Evolutionary conservation across 164 flowering plant genomes (phyloP), one percentile per base, ranked within the genome.

Genomic region (Vitis rotundifolia): DNA sequence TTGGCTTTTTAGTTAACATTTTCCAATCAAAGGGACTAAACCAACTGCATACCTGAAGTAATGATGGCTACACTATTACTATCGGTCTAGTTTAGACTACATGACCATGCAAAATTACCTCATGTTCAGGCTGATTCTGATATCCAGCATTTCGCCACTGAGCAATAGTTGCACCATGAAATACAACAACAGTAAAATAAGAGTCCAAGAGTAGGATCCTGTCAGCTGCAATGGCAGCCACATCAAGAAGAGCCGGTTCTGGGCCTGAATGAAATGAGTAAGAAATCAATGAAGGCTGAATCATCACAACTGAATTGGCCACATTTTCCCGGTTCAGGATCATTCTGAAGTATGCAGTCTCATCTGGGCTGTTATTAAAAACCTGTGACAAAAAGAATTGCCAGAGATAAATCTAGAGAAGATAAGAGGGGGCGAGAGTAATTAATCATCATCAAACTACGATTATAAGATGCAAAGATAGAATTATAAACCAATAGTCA

Each of bases 311-410:
- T 59, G 98, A 93, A 75, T 95, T 95, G 76, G 91, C 82, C 44
- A 95, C 98, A 81, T 90, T 92, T 77, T 93, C 99, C 69, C 97
- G 77, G 78, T 93, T 89, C 68, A 95, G 79, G 58, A 95, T 87
- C 94, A 93, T 91, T 78, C 98, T 88, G 64, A 88, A 95, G 77
- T 89, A 93, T 22, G 99, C 98, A 62, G 99, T 95, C 82, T 95
- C 99, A 80, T 95, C 99, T 8, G 98, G 99, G 77, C 98, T 95
- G 83, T 95, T 93, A 80, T 91, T 91, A 49, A 93, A 93, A 69
- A 89, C 93, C 93, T 89, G 81, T 16, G 53, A 68, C n/a, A 70
- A 59, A 61, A 9, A 9, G 8, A 66, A 53, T 29, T 59, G 28
- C 2, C 58, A 64, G 53, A 52, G 67, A 16, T 12, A 9, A 59